Percentiles rank a stretch among this genome's conserved stretches.
Conservation (phyloP, 1,284 basidiomycete species). For the Naganishia cerealis region DNA sequence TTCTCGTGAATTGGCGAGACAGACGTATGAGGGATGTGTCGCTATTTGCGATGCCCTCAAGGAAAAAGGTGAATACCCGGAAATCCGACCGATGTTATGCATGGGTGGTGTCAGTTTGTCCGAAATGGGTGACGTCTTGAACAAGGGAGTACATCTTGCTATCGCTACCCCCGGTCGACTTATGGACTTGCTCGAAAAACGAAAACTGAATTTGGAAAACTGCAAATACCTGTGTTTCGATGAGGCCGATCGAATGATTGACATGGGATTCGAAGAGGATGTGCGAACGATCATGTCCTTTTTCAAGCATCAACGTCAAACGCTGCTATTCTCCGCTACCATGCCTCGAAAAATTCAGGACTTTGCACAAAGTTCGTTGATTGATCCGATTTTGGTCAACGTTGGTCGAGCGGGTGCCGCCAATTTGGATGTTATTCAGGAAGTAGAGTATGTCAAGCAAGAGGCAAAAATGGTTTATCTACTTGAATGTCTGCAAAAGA, state of each 20-base stretch:
- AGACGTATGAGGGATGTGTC: slow-evolving; percentile 92
- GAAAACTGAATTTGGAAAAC: slow-evolving; percentile 81
- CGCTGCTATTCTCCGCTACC: slow-evolving; percentile 93
- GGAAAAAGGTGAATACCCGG: slow-evolving; percentile 75
- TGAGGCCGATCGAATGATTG: slow-evolving; percentile 99
- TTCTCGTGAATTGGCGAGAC: slow-evolving; percentile 86
- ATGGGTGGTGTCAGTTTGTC: slow-evolving; percentile 98
- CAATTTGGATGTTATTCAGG: slow-evolving; percentile 92
- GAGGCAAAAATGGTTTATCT: slow-evolving; percentile 99
- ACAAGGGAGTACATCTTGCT: slow-evolving; percentile 83
- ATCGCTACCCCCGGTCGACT: slow-evolving; percentile 61
- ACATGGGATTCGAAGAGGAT: slow-evolving; percentile 97
- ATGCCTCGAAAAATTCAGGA: slow-evolving; percentile 99
- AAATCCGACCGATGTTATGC: slow-evolving; percentile 81
- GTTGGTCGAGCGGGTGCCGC: slow-evolving; percentile 97
- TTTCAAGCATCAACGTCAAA: slow-evolving; percentile 97
- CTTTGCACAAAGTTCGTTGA: slow-evolving; percentile 92
- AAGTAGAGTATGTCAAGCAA: slow-evolving; percentile 98
- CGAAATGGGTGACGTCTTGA: slow-evolving; percentile 86
- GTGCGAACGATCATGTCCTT: slow-evolving; percentile 98
- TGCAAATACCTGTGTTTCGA: slow-evolving; percentile 97
- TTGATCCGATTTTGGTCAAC: slow-evolving; percentile 90
- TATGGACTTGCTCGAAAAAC: slow-evolving; percentile 75
- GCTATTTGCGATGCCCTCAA: slow-evolving; percentile 79
- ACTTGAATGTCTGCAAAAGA: slow-evolving; percentile 96